Base-by-base conservation (phyloP, 169 alveolate genomes). In the Toxoplasma gondii region DNA sequence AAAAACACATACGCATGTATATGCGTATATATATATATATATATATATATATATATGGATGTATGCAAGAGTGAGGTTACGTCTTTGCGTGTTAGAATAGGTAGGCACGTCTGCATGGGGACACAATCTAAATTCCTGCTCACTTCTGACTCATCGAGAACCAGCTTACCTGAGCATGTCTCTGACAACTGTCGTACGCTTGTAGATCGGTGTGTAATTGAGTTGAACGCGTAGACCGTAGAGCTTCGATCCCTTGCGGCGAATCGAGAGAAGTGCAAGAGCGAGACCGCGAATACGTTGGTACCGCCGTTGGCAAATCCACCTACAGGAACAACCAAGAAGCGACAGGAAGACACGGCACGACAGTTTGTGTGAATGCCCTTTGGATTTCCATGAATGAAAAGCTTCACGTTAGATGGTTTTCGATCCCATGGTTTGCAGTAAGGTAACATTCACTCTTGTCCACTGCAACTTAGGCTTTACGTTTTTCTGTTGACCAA, bases 221-320 rank as follows among this genome's bases (percentile, higher is more conserved):
- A 67, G 94, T 94, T 91, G 96, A 45, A 95, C 97, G 39, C 96
- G 88, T 91, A 96, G 69, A 92, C 97, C 91, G 88, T 91, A 84
- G n/a, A 96, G 96, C 91, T 94, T 96, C 9, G 97, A 94, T 49
- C 98, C 98, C 90, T 97, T 97, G 69, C 97, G 88, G 29, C 95
- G 94, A n/a, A 97, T 94, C 29, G 97, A 95, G 44, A 95, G 88
- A 34, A 97, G 83, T 41, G 97, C 95, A 41, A 97, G 88, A 38
- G 95, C 91, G 19, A 97, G 92, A 31, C 96, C 96, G 36, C 94
- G 45, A 43, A 97, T 39, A 9, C 88, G 92, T 22, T 94, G 94
- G 91, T 80, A 94, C 80, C 86, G 88, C 45, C 94, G 92, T 69
- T 92, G 94, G 41, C 64, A 84, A 34, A 92, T 94, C 94, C 96